Conservation (phyloP, 495 filamentous ascomycete genomes). For the Cercophora sp. region DNA sequence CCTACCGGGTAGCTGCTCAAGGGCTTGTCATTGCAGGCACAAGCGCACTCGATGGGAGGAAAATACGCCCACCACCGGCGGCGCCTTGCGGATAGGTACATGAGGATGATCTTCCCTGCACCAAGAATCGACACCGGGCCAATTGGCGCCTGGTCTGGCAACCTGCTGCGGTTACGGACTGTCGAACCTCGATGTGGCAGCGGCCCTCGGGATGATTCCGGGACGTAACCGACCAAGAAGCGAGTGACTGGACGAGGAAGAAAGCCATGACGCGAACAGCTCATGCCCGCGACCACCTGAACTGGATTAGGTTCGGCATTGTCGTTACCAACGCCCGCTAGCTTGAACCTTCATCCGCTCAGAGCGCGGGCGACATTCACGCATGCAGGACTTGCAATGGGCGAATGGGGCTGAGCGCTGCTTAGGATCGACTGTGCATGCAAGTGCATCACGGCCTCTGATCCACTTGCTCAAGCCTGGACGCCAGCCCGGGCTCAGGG, state of each 20-base stretch:
- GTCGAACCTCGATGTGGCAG: not conserved
- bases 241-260: not conserved
- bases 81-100: not conserved
- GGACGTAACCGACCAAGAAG: not conserved
- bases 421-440: no score
- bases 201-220: constrained; percentile 1
- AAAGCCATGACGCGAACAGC: not conserved
- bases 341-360: not conserved
- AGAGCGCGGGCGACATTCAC: not conserved
- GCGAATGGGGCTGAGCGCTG: no score
- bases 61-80: not conserved
- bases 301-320: constrained; percentile 1
- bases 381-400: no score
- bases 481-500: no score
- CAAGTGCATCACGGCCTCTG: no score
- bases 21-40: constrained; percentile 16
- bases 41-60: constrained; percentile 3
- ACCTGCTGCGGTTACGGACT: constrained; percentile 2
- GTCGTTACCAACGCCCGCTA: not conserved
- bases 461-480: no score
- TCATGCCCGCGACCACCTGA: not conserved
- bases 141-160: not conserved
- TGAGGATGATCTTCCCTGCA: not conserved
- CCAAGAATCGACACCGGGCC: not conserved
- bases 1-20: constrained; percentile 18